These are phyloP conservation scores for Psidium friedrichsthalianum DNA, from an alignment of 345 rosid genomes.

Conservation along the genomic window DNA sequence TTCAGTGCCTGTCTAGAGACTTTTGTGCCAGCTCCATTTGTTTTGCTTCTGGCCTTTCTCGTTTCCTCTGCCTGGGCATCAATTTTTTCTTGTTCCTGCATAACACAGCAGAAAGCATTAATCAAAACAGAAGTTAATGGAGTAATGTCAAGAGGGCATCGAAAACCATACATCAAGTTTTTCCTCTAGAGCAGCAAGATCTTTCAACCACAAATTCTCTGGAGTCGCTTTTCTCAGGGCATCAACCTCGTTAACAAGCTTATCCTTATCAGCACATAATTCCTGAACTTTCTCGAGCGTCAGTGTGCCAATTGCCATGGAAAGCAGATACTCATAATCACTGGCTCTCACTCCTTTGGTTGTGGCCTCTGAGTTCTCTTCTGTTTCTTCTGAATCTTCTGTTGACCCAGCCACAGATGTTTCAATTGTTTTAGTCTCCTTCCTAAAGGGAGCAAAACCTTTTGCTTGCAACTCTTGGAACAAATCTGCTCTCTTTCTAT, in stretches of 20 bases:
- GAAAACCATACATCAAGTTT: conserved; percentile 58
- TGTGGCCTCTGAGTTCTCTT: conserved; percentile 24
- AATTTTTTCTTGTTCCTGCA: conserved; percentile 41
- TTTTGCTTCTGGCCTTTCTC: conserved; percentile 20
- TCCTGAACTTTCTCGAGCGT: conserved; percentile 79
- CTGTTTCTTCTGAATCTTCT: conserved; percentile 45
- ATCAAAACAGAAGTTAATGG: neutral
- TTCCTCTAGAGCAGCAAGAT: conserved; percentile 52
- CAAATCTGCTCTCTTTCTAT: conserved; percentile 75
- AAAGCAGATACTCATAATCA: conserved; percentile 78
- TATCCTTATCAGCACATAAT: conserved; percentile 52
- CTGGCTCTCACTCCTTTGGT: conserved; percentile 16
- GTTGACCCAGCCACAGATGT: conserved; percentile 54
- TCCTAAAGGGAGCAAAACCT: conserved; percentile 81
- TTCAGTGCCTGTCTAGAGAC: conserved; percentile 36
- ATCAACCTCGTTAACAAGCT: conserved; percentile 41
- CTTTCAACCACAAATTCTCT: conserved; percentile 56
- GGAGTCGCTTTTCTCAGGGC: conserved; percentile 47
- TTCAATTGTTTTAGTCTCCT: conserved; percentile 42
- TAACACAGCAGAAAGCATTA: neutral
- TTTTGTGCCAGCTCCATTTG: conserved; percentile 21
- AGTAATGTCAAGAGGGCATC: neutral
- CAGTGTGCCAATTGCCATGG: conserved; percentile 71
- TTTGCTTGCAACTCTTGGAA: conserved; percentile 55
- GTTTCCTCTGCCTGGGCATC: conserved; percentile 27